These are phyloP conservation scores for Lathyrus tuberosus DNA, from an alignment of 306 rosid species.

Conservation along the genomic window DNA sequence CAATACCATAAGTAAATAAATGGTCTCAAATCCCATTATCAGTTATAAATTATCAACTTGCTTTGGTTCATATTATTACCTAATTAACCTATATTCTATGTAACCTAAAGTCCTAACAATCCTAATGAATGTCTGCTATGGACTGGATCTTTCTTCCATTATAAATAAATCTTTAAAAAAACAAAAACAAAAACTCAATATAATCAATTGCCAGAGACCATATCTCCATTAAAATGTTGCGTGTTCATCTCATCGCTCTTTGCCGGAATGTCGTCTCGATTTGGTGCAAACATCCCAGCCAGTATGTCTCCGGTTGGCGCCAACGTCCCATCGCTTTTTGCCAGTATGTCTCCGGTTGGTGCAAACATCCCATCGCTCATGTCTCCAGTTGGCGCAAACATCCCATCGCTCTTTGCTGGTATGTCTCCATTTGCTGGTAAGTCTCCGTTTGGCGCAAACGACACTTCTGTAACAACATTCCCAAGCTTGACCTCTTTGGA, in stretches of 20 bases:
- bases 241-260: slow-evolving; percentile 31
- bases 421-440: background rate
- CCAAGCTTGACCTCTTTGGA: slow-evolving; percentile 38
- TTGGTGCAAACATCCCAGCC: slow-evolving; percentile 9
- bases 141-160: slow-evolving; percentile 38
- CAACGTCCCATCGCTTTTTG: too few species aligned
- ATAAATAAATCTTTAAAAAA: slow-evolving; percentile 6
- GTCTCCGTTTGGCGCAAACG: slow-evolving; percentile 31
- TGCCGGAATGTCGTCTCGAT: too few species aligned
- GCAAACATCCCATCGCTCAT: too few species aligned
- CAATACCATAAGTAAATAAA: slow-evolving; percentile 33
- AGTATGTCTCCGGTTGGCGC: too few species aligned
- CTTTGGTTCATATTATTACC: slow-evolving; percentile 37
- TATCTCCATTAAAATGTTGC: slow-evolving; percentile 35
- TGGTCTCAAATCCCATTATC: slow-evolving; percentile 35
- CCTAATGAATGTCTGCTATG: slow-evolving; percentile 28
- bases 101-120: too few species aligned
- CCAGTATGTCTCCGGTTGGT: too few species aligned
- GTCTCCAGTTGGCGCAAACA: background rate
- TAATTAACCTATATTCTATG: slow-evolving; percentile 31
- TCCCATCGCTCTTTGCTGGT: slow-evolving; percentile 20
- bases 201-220: slow-evolving; percentile 21
- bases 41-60: slow-evolving; percentile 36
- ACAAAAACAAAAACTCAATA: background rate
- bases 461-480: slow-evolving; percentile 24